Evolutionary conservation across 371 early-diverging fungal genomes (phyloP), one percentile per base, ranked within the genome.

Genomic region (Amoeboaphelidium occidentale): DNA sequence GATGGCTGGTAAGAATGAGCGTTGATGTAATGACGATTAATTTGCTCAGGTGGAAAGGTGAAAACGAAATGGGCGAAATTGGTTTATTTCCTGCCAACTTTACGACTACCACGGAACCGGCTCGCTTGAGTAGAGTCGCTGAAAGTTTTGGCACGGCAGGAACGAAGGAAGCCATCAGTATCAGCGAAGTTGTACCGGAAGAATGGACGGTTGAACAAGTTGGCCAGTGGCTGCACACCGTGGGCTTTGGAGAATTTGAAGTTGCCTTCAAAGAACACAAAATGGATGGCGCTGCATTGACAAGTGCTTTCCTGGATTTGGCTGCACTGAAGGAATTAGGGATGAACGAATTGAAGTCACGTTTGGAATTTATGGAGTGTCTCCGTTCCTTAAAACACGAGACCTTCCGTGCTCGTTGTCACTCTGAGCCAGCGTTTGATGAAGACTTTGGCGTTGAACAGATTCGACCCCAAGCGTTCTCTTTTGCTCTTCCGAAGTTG

Each of bases 1-100:
- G 85, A 84, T 59, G 83, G 83, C 25, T 84, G 85, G 85, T 84
- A 81, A 81, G 70, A 74, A 74, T 81, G 76, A 73, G n/a, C n/a
- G n/a, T n/a, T n/a, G n/a, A n/a, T n/a, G n/a, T n/a, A n/a, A n/a
- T n/a, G n/a, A n/a, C n/a, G n/a, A n/a, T n/a, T n/a, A n/a, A n/a
- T n/a, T n/a, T n/a, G n/a, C n/a, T n/a, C n/a, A n/a, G n/a, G n/a
- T 32, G 39, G 39, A 51, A 78, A 78, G 80, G 83, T n/a, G 64
- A 63, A 49, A 75, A 72, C 49, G 32, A 62, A 1, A 58, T 60
- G 41, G 76, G 75, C 25, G 63, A 69, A 28, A 62, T 65, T 22
- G 78, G 79, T 22, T 58, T 78, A 22, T 80, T 79, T 53, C 83
- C 78, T 23, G 66, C 61, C 63, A 78, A 70, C 56, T 74, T 71